A percentile compares a stretch with the other conserved stretches of the same genome.
Conservation (phyloP, 441 rosid genomes). For the Populus hybrid region DNA sequence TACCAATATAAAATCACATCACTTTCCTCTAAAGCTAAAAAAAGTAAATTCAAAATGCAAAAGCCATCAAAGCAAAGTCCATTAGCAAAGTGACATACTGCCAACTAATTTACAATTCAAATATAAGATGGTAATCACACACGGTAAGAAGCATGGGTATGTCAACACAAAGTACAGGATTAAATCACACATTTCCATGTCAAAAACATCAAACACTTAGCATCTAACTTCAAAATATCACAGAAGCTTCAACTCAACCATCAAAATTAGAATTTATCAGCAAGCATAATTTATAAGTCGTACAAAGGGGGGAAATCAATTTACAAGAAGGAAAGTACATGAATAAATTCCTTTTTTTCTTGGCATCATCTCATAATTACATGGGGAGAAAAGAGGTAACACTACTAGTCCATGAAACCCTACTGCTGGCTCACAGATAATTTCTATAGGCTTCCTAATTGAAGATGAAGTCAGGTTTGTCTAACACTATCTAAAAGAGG, state of each 20-base stretch:
- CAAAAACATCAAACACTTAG: background rate
- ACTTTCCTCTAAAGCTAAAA: background rate
- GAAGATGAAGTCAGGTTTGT: background rate
- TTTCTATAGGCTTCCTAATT: background rate
- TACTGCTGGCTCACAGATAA: background rate
- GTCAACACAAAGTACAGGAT: background rate
- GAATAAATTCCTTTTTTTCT: background rate
- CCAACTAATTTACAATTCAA: background rate
- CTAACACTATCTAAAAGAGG: too few species aligned
- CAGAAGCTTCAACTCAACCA: background rate
- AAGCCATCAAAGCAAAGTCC: background rate
- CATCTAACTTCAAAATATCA: background rate
- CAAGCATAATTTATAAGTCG: background rate
- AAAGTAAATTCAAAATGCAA: background rate
- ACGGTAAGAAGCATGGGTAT: background rate
- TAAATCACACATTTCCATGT: background rate
- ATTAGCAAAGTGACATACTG: background rate
- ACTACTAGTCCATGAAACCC: background rate
- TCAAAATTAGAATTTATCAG: background rate
- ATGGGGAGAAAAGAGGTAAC: background rate
- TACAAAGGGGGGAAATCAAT: background rate
- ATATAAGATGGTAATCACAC: background rate
- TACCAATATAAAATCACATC: background rate
- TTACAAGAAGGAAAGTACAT: background rate
- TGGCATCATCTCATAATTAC: background rate